These are phyloP conservation scores for Coccinonectria pachysandricola DNA, from an alignment of 2,329 filamentous ascomycete species.

Conservation along the genomic window DNA sequence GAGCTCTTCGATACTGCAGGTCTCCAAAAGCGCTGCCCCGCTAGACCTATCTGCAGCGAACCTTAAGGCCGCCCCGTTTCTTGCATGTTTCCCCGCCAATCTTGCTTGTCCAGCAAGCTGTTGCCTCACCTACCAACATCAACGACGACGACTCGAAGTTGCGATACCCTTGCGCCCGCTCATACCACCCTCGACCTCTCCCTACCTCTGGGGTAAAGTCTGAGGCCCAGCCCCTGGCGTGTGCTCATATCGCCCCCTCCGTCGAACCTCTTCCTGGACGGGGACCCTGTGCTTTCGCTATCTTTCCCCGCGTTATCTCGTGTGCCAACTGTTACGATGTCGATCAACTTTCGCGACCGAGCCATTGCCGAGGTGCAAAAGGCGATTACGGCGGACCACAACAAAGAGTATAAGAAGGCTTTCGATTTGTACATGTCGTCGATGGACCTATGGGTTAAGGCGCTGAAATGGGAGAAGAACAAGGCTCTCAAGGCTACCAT, in stretches of 20 bases:
- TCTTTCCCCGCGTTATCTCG: conserved; percentile 9
- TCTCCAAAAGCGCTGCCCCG: conserved; percentile 14
- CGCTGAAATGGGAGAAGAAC: conserved; percentile 99
- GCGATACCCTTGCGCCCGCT: background rate
- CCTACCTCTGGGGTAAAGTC: conserved; percentile 1
- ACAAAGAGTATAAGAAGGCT: conserved; percentile 92
- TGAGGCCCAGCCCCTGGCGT: conserved; percentile 2
- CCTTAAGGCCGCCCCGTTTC: conserved; percentile 20
- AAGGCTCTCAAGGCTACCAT: conserved; percentile 96
- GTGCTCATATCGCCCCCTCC: conserved; percentile 3
- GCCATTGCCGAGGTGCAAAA: conserved; percentile 96
- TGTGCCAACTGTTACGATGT: conserved; percentile 49
- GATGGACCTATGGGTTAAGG: conserved; percentile 96
- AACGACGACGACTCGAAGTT: conserved; percentile 2
- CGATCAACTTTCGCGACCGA: conserved; percentile 91
- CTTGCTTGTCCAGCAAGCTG: conserved; percentile 6
- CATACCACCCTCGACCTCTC: conserved; percentile 1
- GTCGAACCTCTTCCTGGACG: conserved; percentile 3
- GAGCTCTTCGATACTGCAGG: conserved; percentile 2
- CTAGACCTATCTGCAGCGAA: conserved; percentile 12
- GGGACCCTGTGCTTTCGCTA: no score
- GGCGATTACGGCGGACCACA: conserved; percentile 92
- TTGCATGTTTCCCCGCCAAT: conserved; percentile 33
- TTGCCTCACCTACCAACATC: conserved; percentile 12
- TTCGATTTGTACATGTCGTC: conserved; percentile 94